Base-by-base conservation (phyloP, 2,329 filamentous ascomycete genomes). In the Boeremia lycopersici region DNA sequence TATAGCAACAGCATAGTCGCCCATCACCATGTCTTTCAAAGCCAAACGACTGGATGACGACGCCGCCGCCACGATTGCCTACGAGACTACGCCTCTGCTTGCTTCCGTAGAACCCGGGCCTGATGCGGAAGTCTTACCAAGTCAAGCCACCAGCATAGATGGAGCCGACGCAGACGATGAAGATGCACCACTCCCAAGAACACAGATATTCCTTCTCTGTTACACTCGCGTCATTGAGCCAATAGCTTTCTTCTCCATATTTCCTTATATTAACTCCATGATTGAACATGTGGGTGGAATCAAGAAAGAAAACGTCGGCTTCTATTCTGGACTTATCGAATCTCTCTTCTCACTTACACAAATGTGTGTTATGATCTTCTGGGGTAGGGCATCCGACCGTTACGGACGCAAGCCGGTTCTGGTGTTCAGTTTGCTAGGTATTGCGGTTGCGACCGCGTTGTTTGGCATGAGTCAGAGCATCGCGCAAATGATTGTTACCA, bases 181-280 rank as follows among this genome's bases (percentile, higher is more conserved):
- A 26, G 58, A 71, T 30, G 55, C 51, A 19, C 69, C 69, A 13
- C 43, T 74, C n/a, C 70, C 70, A 1, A 56, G 57, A 26, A 12
- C 33, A 0, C 90, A 93, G 71, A 86, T 95, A 47, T 72, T 88
- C 29, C 74, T 89, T 10, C 84, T 95, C 11, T 93, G 90, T 78
- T 89, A 86, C 69, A 86, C 87, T 1, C 85, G 89, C 6, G 69
- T 90, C 25, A 79, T 90, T 39, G 90, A 93, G 67, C 89, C 90
- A 0, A 82, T 93, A 35, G 88, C 89, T n/a, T 93, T 91, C 77
- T 93, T 93, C 78, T 86, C 82, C 70, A 91, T 93, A 71, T 89
- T 93, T 65, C 89, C 90, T 0, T 93, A 89, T 75, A 84, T 95
- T 74, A 90, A 87, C 66, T 79, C 88, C 68, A 93, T 93, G 90